Evolutionary conservation across 495 filamentous ascomycete species (phyloP).

Genomic region (Xylaria palmicola): DNA sequence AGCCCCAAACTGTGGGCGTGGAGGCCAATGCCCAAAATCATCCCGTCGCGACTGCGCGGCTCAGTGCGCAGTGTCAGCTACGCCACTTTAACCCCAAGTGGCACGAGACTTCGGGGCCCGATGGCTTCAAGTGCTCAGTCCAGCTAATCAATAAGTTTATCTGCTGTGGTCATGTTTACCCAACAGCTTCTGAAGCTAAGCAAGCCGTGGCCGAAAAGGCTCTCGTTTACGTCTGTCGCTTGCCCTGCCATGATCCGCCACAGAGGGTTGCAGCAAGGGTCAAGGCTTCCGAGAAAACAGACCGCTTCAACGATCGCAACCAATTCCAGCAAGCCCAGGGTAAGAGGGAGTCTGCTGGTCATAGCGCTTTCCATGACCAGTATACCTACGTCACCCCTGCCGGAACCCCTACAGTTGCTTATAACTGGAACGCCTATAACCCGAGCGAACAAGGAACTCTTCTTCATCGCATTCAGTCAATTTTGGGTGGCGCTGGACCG

Average conservation of each 20-base stretch:
- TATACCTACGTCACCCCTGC: neutral
- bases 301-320: neutral
- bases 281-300: neutral
- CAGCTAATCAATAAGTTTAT: constrained; percentile 10
- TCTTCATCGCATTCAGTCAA: constrained; percentile 7
- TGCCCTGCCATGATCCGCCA: constrained; percentile 1
- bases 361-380: neutral
- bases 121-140: constrained; percentile 18
- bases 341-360: neutral
- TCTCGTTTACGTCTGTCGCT: constrained; percentile 2
- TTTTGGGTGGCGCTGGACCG: constrained; percentile 15
- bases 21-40: neutral
- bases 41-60: constrained; percentile 5
- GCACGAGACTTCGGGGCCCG: constrained; percentile 5
- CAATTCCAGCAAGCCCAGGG: neutral
- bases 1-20: neutral
- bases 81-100: constrained; percentile 33
- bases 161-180: neutral
- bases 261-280: neutral
- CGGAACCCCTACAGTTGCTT: neutral
- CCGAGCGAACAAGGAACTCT: neutral
- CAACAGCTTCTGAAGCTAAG: constrained; percentile 12
- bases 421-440: neutral
- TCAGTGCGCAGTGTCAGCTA: constrained; percentile 27
- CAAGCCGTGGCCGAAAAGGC: constrained; percentile 17